Conservation (phyloP, 306 rosid genomes). For the Cicer chorassanicum region DNA sequence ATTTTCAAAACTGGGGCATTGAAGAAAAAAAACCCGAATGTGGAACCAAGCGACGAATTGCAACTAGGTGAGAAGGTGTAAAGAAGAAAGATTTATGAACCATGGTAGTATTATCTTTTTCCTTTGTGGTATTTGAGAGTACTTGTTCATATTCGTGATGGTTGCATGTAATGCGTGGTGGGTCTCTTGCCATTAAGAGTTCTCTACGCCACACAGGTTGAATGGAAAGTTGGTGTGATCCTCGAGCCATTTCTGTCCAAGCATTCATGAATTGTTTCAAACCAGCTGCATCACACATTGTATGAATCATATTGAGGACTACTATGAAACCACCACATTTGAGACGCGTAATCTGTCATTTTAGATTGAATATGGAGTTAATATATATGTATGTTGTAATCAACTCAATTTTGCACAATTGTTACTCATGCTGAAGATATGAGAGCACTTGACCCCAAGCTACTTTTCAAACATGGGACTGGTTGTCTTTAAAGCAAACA, state of each 20-base stretch:
- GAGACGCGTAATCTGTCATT: conserved; percentile 46
- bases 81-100: conserved; percentile 38
- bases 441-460: too few species aligned
- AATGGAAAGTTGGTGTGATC: conserved; percentile 41
- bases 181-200: conserved; percentile 43
- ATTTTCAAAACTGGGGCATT: too few species aligned
- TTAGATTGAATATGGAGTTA: too few species aligned
- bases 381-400: too few species aligned
- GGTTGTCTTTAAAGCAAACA: too few species aligned
- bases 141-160: conserved; percentile 30
- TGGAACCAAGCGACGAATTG: conserved; percentile 35
- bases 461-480: too few species aligned
- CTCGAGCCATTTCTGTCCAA: conserved; percentile 37
- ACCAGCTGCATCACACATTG: conserved; percentile 39
- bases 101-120: neutral
- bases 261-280: conserved; percentile 28
- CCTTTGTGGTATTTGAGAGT: neutral
- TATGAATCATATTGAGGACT: neutral
- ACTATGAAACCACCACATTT: conserved; percentile 52
- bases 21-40: too few species aligned
- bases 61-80: conserved; percentile 21
- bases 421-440: too few species aligned
- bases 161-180: conserved; percentile 42
- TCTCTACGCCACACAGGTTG: conserved; percentile 50
- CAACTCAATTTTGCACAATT: too few species aligned